Evolutionary conservation across 1,284 basidiomycete genomes (phyloP).

Genomic region (Kalmanozyma brasiliensis): DNA sequence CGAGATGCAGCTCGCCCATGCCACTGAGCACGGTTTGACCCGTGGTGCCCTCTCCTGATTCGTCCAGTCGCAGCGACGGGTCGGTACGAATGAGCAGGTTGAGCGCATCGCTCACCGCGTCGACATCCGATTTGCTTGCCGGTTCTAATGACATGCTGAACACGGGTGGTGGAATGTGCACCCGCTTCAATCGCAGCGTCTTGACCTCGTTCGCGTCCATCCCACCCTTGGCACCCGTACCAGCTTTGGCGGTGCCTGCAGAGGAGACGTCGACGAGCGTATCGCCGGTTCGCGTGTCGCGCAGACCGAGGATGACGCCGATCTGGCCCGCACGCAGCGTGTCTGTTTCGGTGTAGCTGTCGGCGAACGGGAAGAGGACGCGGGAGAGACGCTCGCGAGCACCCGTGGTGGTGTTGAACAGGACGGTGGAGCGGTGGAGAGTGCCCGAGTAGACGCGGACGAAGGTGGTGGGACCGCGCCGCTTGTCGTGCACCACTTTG

Average conservation of each 20-base stretch:
- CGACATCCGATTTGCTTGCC: slow-evolving; percentile 72
- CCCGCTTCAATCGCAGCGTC: slow-evolving; percentile 73
- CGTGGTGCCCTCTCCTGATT: slow-evolving; percentile 69
- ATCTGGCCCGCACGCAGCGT: slow-evolving; percentile 82
- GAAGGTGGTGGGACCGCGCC: slow-evolving; percentile 88
- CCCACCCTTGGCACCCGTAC: too few relatives aligned
- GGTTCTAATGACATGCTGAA: slow-evolving; percentile 70
- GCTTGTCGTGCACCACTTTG: slow-evolving; percentile 88
- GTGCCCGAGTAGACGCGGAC: slow-evolving; percentile 86
- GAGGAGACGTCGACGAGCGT: slow-evolving; percentile 72
- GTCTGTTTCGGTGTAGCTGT: slow-evolving; percentile 82
- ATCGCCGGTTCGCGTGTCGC: slow-evolving; percentile 86
- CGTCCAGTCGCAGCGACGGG: slow-evolving; percentile 78
- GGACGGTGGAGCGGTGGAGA: slow-evolving; percentile 73
- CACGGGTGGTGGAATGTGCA: slow-evolving; percentile 83
- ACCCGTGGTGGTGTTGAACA: slow-evolving; percentile 78
- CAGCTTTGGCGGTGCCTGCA: neutral
- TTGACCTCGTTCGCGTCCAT: slow-evolving; percentile 16
- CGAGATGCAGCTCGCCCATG: slow-evolving; percentile 84
- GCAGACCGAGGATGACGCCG: slow-evolving; percentile 84
- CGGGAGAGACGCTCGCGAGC: slow-evolving; percentile 80
- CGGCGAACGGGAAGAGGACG: slow-evolving; percentile 82
- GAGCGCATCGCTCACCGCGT: slow-evolving; percentile 80
- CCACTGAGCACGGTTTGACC: slow-evolving; percentile 85
- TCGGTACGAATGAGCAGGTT: slow-evolving; percentile 82